Evolutionary conservation across 2,329 filamentous ascomycete genomes (phyloP).

Genomic region (Pseudocercospora cruenta): DNA sequence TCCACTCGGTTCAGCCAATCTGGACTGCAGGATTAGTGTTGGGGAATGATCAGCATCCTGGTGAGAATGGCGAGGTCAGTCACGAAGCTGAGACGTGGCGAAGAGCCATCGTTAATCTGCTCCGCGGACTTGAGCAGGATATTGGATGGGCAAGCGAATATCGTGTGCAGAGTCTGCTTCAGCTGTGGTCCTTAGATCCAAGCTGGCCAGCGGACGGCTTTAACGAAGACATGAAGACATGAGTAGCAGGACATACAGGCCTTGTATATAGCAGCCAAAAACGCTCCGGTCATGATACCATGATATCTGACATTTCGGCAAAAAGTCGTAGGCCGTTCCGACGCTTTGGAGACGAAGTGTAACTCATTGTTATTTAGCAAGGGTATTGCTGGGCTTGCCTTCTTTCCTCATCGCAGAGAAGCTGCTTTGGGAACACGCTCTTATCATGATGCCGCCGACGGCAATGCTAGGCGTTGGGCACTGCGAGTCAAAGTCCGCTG

Average conservation of each 20-base stretch:
- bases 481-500: neutral
- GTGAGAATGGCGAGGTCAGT: constrained; percentile 25
- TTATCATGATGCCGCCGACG: neutral
- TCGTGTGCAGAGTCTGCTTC: constrained; percentile 58
- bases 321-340: neutral
- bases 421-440: neutral
- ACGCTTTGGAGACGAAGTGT: neutral
- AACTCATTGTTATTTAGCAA: neutral
- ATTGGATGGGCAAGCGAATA: constrained; percentile 67
- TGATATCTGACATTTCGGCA: neutral
- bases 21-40: constrained; percentile 67
- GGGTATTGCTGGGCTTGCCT: neutral
- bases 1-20: constrained; percentile 61
- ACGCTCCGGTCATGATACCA: neutral
- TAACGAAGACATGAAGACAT: neutral
- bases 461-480: neutral
- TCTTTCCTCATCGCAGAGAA: neutral
- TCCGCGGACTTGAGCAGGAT: constrained; percentile 64
- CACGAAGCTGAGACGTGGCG: constrained; percentile 51
- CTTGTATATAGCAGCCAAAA: neutral
- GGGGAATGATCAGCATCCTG: constrained; percentile 43
- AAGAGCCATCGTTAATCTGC: constrained; percentile 57
- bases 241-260: neutral
- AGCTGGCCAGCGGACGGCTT: constrained; percentile 22
- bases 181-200: constrained; percentile 45